phyloP scores from a whole-genome alignment of 2,329 filamentous ascomycete genomes.

The Lecanosticta acicola region DNA sequence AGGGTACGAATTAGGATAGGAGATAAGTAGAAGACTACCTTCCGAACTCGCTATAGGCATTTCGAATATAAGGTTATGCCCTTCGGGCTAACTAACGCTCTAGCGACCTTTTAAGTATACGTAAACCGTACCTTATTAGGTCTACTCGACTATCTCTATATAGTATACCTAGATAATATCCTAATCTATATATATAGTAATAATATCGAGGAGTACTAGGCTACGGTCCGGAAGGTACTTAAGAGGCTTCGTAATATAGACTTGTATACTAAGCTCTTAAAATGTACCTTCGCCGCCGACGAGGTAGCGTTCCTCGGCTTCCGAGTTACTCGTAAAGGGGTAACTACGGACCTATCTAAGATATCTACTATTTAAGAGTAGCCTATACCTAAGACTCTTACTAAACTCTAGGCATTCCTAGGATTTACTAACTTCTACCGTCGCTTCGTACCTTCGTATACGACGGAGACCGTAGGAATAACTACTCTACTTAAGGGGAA shows the following conservation, averaged over 20 bases:
- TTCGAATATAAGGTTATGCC: constrained; percentile 27
- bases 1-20: constrained; percentile 20
- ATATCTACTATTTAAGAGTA: constrained; percentile 1
- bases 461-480: background rate
- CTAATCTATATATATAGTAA: constrained; percentile 25
- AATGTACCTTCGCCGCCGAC: constrained; percentile 11
- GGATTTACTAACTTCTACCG: constrained; percentile 1
- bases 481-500: background rate
- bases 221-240: constrained; percentile 4
- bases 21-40: constrained; percentile 23
- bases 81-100: constrained; percentile 23
- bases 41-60: constrained; percentile 20
- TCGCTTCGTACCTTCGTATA: background rate
- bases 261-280: constrained; percentile 11
- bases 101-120: constrained; percentile 26
- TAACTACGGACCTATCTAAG: constrained; percentile 1
- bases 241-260: background rate
- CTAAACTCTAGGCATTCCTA: constrained; percentile 3
- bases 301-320: constrained; percentile 17
- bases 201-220: background rate
- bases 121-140: constrained; percentile 21
- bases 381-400: background rate
- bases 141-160: constrained; percentile 16
- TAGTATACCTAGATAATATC: constrained; percentile 32
- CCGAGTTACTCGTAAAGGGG: constrained; percentile 5